These are phyloP conservation scores for Saturnispora halmiae DNA, from an alignment of 805 yeast genomes.

Conservation along the genomic window DNA sequence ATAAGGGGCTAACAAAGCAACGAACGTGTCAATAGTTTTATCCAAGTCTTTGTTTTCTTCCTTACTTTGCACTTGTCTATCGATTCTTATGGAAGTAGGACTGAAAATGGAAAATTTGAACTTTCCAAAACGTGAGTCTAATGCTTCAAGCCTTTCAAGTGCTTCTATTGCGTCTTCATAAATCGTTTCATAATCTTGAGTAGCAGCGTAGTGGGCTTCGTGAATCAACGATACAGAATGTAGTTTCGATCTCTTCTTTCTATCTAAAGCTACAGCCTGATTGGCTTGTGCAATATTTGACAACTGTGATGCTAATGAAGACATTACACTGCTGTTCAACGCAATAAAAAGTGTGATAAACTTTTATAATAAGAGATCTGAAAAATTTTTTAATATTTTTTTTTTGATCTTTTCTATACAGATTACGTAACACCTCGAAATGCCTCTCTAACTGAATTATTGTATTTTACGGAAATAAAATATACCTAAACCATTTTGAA, in stretches of 20 bases:
- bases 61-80: constrained; percentile 70
- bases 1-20: constrained; percentile 66
- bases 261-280: constrained; percentile 70
- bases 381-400: not conserved
- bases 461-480: constrained; percentile 14
- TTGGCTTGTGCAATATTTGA: constrained; percentile 55
- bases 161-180: constrained; percentile 68
- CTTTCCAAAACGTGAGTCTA: constrained; percentile 67
- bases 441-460: not conserved
- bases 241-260: constrained; percentile 75
- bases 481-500: constrained; percentile 19
- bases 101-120: constrained; percentile 72
- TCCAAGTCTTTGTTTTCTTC: constrained; percentile 73
- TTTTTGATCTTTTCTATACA: not conserved
- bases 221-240: constrained; percentile 85
- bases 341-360: not conserved
- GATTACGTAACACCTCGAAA: too few species aligned
- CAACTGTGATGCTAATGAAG: constrained; percentile 73
- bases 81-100: constrained; percentile 69
- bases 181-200: constrained; percentile 84
- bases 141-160: constrained; percentile 54
- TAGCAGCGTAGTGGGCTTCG: constrained; percentile 81
- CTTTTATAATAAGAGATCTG: not conserved
- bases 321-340: constrained; percentile 4
- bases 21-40: constrained; percentile 63